These are phyloP conservation scores for Volutella citrinella DNA, from an alignment of 2,329 filamentous ascomycete genomes.

Conservation along the genomic window DNA sequence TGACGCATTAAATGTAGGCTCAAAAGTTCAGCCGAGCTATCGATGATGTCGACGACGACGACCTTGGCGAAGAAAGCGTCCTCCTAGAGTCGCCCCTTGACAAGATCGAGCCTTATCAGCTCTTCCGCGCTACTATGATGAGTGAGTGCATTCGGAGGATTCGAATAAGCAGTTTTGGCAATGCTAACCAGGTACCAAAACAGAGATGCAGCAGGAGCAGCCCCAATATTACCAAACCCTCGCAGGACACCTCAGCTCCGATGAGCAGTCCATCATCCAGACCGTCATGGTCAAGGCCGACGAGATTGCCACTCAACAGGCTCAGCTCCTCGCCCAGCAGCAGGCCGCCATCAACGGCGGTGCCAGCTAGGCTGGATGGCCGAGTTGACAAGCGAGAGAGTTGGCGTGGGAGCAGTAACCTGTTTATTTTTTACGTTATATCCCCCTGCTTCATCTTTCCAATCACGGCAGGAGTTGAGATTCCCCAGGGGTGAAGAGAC, in stretches of 20 bases:
- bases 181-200: conserved; percentile 26
- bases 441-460: conserved; percentile 26
- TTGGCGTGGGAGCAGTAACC: conserved; percentile 1
- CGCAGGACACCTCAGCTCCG: conserved; percentile 71
- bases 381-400: too few species aligned
- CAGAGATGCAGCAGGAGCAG: conserved; percentile 86
- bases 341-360: conserved; percentile 26
- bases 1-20: too few species aligned
- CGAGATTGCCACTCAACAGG: conserved; percentile 35
- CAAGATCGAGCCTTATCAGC: conserved; percentile 88
- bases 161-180: neutral
- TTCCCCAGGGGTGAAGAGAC: conserved; percentile 25
- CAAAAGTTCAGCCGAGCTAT: conserved; percentile 75
- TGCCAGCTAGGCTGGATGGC: too few species aligned
- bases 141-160: conserved; percentile 56
- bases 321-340: conserved; percentile 24
- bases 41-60: conserved; percentile 73
- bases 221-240: conserved; percentile 83
- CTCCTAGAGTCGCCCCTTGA: conserved; percentile 92
- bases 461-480: conserved; percentile 24
- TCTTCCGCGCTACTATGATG: conserved; percentile 79
- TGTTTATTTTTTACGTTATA: conserved; percentile 11
- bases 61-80: conserved; percentile 88
- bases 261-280: conserved; percentile 80
- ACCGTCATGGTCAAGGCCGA: conserved; percentile 66